Conservation (phyloP, 306 rosid species). For the Vigna radiata region DNA sequence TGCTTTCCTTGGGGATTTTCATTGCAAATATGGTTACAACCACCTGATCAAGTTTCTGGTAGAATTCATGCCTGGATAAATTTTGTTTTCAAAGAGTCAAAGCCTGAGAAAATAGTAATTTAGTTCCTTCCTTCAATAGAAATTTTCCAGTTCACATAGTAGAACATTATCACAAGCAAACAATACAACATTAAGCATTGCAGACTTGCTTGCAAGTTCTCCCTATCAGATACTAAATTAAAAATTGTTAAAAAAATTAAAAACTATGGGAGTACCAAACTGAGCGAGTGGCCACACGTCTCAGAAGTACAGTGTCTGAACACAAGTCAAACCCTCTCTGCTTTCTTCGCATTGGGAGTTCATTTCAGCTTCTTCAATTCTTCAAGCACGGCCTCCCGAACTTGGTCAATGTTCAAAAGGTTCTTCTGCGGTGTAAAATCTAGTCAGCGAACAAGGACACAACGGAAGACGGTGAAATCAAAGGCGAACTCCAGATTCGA, state of each 20-base stretch:
- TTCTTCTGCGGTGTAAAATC: no score
- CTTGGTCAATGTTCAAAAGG: no score
- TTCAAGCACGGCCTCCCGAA: no score
- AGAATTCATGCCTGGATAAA: conserved; percentile 75
- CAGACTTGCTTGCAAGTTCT: neutral
- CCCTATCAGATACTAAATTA: conserved; percentile 8
- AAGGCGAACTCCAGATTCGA: no score
- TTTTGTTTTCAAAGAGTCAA: conserved; percentile 19
- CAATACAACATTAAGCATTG: neutral
- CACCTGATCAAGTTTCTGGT: conserved; percentile 77
- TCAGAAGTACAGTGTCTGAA: no score
- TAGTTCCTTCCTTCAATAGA: neutral
- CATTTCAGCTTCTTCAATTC: no score
- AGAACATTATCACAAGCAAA: conserved; percentile 2
- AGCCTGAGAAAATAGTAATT: conserved; percentile 1
- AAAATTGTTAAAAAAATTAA: neutral
- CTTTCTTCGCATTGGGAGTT: no score
- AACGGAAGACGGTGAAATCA: no score
- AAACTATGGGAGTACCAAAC: neutral
- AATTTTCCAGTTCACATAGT: neutral
- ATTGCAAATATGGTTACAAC: conserved; percentile 86
- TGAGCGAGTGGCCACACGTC: no score
- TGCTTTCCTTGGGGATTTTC: conserved; percentile 63
- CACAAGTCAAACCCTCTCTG: no score
- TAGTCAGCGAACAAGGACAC: no score